Evolutionary conservation across 2,329 filamentous ascomycete genomes (phyloP).

Genomic region (Xenoacremonium recifei): DNA sequence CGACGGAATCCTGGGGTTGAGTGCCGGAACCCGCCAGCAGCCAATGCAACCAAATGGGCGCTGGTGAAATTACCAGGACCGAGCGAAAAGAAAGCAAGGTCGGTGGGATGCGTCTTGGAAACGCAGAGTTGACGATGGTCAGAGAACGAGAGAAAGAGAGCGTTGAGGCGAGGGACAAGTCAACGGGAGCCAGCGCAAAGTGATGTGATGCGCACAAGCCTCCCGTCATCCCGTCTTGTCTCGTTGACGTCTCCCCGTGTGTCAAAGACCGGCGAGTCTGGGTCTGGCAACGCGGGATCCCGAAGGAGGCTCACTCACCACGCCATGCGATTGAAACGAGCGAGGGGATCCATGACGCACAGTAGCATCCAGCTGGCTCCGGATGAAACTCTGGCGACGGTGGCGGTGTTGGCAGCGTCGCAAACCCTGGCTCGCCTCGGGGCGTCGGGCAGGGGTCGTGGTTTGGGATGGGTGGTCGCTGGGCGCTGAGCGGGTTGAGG

Average conservation of each 20-base stretch:
- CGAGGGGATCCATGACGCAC: not conserved
- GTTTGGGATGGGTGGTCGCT: too few relatives aligned
- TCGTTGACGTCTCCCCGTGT: too few relatives aligned
- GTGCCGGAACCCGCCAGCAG: not conserved
- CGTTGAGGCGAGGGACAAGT: not conserved
- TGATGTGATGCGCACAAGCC: not conserved
- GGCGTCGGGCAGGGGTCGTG: not conserved
- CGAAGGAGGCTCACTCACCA: not conserved
- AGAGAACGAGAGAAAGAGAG: too few relatives aligned
- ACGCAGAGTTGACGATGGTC: too few relatives aligned
- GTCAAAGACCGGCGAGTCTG: too few relatives aligned
- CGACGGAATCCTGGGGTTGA: not conserved
- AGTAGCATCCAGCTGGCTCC: not conserved
- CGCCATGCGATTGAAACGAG: not conserved
- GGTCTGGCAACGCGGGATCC: not conserved
- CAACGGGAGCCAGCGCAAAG: not conserved
- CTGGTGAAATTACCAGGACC: not conserved
- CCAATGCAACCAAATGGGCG: not conserved
- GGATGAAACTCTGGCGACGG: not conserved
- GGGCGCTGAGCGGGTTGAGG: not conserved
- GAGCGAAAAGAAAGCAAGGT: slow-evolving; percentile 1
- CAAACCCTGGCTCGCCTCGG: not conserved
- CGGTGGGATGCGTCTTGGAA: too few relatives aligned
- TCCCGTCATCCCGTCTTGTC: too few relatives aligned
- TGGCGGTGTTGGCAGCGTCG: not conserved